These are phyloP conservation scores for Kentomonas sorsogonicus DNA, from an alignment of 208 protist species.

Conservation along the genomic window DNA sequence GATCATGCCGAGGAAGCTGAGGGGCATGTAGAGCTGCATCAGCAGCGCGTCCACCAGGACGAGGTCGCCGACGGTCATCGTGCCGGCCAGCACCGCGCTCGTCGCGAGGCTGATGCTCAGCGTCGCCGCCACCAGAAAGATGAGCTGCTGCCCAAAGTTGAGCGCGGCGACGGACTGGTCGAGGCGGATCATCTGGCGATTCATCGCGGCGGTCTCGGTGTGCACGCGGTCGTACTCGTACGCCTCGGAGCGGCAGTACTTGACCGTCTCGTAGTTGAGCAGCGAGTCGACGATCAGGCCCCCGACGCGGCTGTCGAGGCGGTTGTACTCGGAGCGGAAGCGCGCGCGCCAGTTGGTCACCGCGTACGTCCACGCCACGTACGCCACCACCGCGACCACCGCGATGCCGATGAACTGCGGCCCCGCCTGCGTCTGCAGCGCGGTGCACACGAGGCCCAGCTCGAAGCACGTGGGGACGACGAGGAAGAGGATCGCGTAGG, in stretches of 20 bases:
- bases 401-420: slow-evolving; percentile 83
- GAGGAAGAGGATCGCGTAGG: slow-evolving; percentile 89
- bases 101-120: slow-evolving; percentile 82
- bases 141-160: slow-evolving; percentile 93
- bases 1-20: slow-evolving; percentile 95
- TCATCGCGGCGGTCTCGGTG: slow-evolving; percentile 70
- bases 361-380: slow-evolving; percentile 82
- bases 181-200: slow-evolving; percentile 67
- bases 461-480: slow-evolving; percentile 92
- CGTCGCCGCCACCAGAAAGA: slow-evolving; percentile 86
- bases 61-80: slow-evolving; percentile 93
- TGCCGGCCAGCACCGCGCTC: slow-evolving; percentile 66
- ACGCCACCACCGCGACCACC: slow-evolving; percentile 70
- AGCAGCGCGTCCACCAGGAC: slow-evolving; percentile 92
- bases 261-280: slow-evolving; percentile 95
- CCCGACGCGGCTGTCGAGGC: slow-evolving; percentile 83
- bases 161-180: slow-evolving; percentile 87
- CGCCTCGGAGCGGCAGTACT: slow-evolving; percentile 90
- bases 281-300: slow-evolving; percentile 90
- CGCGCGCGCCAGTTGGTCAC: slow-evolving; percentile 88
- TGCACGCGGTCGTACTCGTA: slow-evolving; percentile 77
- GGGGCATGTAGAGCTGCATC: slow-evolving; percentile 94
- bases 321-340: slow-evolving; percentile 88
- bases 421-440: slow-evolving; percentile 80
- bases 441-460: slow-evolving; percentile 84